phyloP scores from a whole-genome alignment of 495 filamentous ascomycete genomes.

The Xylaria cubensis region DNA sequence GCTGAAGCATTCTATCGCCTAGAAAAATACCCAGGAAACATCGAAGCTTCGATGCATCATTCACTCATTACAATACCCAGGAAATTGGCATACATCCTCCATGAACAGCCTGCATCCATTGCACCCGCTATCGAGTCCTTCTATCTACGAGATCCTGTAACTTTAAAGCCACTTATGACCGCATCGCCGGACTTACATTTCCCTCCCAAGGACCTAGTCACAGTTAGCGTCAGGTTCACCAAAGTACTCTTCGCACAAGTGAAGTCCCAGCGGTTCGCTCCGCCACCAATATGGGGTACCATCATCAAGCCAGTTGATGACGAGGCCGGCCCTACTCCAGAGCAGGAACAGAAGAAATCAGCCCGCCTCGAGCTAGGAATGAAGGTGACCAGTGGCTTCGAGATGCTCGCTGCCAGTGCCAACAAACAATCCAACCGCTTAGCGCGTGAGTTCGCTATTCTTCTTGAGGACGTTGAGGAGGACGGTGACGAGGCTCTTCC shows the following conservation, averaged over 20 bases:
- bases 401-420: slow-evolving; percentile 78
- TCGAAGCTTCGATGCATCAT: slow-evolving; percentile 73
- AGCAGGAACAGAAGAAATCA: slow-evolving; percentile 45
- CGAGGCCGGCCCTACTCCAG: slow-evolving; percentile 18
- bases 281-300: slow-evolving; percentile 68
- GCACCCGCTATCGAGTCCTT: slow-evolving; percentile 89
- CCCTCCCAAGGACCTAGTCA: slow-evolving; percentile 78
- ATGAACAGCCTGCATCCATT: slow-evolving; percentile 72
- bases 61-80: slow-evolving; percentile 76
- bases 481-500: slow-evolving; percentile 67
- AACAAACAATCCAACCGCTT: slow-evolving; percentile 67
- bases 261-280: slow-evolving; percentile 82
- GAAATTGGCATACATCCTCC: slow-evolving; percentile 80
- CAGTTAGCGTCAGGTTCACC: slow-evolving; percentile 79
- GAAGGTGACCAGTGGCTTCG: slow-evolving; percentile 89
- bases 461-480: slow-evolving; percentile 74
- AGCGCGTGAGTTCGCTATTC: slow-evolving; percentile 73
- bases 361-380: slow-evolving; percentile 75
- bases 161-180: slow-evolving; percentile 70
- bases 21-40: slow-evolving; percentile 78
- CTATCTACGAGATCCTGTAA: slow-evolving; percentile 86
- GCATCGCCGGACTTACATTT: slow-evolving; percentile 58
- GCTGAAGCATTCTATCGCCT: slow-evolving; percentile 90
- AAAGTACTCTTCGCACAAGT: slow-evolving; percentile 90
- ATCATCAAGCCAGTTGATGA: slow-evolving; percentile 38